Conservation (phyloP, 2,329 filamentous ascomycete species). For the Phialocephala sp. region DNA sequence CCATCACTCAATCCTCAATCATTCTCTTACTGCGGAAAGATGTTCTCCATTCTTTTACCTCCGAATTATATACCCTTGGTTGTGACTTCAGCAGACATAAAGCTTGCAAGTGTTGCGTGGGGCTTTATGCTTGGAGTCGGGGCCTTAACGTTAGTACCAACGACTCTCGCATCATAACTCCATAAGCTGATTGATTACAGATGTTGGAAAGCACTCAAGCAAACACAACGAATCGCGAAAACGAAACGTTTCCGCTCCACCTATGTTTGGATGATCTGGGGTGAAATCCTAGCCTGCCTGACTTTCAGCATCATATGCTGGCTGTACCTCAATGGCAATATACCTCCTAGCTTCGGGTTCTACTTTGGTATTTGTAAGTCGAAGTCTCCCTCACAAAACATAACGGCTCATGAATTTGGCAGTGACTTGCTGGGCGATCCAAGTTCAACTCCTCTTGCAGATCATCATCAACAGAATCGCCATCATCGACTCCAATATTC, state of each 20-base stretch:
- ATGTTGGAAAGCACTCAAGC: constrained; percentile 8
- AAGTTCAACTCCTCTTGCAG: constrained; percentile 58
- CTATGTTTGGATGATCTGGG: constrained; percentile 14
- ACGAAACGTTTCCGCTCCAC: constrained; percentile 6
- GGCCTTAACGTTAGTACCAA: constrained; percentile 3
- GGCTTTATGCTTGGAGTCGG: constrained; percentile 10
- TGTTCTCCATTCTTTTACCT: not conserved
- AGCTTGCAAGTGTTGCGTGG: constrained; percentile 10
- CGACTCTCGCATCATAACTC: not conserved
- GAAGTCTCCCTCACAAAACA: not conserved
- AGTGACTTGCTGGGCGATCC: constrained; percentile 41
- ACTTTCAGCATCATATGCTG: constrained; percentile 8
- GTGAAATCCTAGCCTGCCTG: constrained; percentile 3
- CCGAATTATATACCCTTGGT: not conserved
- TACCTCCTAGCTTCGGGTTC: constrained; percentile 14
- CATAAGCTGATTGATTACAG: not conserved
- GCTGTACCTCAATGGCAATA: constrained; percentile 5
- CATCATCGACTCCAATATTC: constrained; percentile 51
- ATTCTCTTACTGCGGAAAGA: not conserved
- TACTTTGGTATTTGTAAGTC: constrained; percentile 12
- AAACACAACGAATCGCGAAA: constrained; percentile 1
- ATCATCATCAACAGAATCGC: constrained; percentile 61
- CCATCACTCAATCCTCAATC: not conserved
- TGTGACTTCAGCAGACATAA: constrained; percentile 5
- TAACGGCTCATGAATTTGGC: not conserved